Evolutionary conservation across 129 eudicot species (phyloP).

Genomic region (Flaveria robusta): DNA sequence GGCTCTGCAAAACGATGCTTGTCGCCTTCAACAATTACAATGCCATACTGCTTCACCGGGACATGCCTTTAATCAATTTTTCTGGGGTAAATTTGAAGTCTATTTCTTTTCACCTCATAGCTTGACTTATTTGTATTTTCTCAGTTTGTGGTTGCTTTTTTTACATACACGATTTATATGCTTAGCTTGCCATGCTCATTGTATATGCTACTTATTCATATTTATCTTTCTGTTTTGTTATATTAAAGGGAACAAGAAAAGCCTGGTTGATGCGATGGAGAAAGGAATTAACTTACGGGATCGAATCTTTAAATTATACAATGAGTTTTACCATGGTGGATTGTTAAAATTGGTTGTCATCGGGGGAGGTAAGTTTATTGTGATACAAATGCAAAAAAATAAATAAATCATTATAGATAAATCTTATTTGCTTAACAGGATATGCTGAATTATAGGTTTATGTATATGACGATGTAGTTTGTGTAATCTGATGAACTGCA

Average conservation of each 20-base stretch:
- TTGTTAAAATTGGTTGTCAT: constrained; percentile 85
- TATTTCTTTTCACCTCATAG: constrained; percentile 6
- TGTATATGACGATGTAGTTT: neutral
- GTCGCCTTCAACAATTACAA: constrained; percentile 94
- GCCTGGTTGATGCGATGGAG: constrained; percentile 86
- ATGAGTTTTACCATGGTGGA: constrained; percentile 76
- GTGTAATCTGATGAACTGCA: constrained; percentile 17
- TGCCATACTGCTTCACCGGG: constrained; percentile 85
- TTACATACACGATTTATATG: neutral
- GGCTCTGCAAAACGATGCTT: constrained; percentile 81
- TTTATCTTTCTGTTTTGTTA: constrained; percentile 20
- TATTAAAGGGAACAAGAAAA: constrained; percentile 82
- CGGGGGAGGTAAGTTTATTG: constrained; percentile 71
- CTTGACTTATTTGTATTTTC: neutral
- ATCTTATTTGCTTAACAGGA: constrained; percentile 8
- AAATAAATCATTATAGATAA: constrained; percentile 3
- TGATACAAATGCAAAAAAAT: neutral
- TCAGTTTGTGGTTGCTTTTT: constrained; percentile 2
- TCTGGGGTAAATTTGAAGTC: constrained; percentile 60
- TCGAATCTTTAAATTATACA: constrained; percentile 57
- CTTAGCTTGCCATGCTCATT: neutral
- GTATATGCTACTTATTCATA: neutral
- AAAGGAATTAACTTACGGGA: constrained; percentile 86
- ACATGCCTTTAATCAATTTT: constrained; percentile 82
- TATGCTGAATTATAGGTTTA: constrained; percentile 9